Base-by-base conservation (phyloP, 495 filamentous ascomycete species). In the Penicillium steckii region DNA sequence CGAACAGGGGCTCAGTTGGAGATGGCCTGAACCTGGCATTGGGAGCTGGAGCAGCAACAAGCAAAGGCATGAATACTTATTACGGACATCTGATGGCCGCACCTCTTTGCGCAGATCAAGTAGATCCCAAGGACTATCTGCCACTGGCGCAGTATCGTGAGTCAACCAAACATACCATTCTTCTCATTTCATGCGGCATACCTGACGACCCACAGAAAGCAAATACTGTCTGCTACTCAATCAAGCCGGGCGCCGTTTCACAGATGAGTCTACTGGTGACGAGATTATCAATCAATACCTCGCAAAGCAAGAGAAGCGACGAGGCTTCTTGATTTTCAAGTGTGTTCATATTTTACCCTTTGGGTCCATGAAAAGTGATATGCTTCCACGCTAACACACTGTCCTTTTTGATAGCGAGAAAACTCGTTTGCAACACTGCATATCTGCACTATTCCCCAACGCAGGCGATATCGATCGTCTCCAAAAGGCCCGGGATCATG, bases 281-380 rank as follows among this genome's bases (percentile, higher is more conserved):
- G 59, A 66, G 21, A 66, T 66, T n/a, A 47, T 63, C 26, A 66
- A 66, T 33, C 59, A 66, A 33, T 58, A 66, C 40, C 52, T 66
- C n/a, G 62, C 62, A 15, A 66, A 63, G 19, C 62, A 66, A 23
- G 56, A 62, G 30, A 66, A 56, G 26, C 59, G 62, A 4, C 56
- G 62, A 23, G 62, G 59, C 0, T 66, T 66, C 22, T 15, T 66
- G 6, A 24, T 66, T 6, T 66, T 66, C 48, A 62, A 54, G 62
- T 65, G 47, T 24, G 46, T 53, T 24, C n/a, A 2, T 9, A 8
- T 12, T 24, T 1, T 7, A 1, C 3, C 19, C 13, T 21, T 15
- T 27, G 26, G 26, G n/a, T 37, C 33, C 8, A 4, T 33, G 30
- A 8, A 18, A 15, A 12, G 8, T 32, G 9, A 4, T 32, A 0